Conservation (phyloP, 306 rosid genomes). For the Rosa lucieae region DNA sequence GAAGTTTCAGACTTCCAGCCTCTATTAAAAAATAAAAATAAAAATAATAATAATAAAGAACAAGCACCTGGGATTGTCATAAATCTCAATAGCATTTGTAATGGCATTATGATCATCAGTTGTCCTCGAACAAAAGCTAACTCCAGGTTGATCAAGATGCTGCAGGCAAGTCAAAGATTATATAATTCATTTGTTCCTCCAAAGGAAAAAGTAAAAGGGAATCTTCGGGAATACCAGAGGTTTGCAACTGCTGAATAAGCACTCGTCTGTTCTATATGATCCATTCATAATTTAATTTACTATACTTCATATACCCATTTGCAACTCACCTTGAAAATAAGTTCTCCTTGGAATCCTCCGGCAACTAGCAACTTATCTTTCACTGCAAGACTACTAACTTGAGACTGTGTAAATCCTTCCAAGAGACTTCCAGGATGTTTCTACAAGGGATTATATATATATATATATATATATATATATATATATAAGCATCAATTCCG, state of each 20-base stretch:
- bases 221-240: background rate
- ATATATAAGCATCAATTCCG: background rate
- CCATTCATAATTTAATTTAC: too few species aligned
- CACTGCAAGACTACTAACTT: conserved; percentile 77
- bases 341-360: conserved; percentile 91
- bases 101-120: conserved; percentile 79
- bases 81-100: conserved; percentile 80
- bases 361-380: conserved; percentile 76
- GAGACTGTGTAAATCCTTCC: conserved; percentile 81
- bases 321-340: conserved; percentile 74
- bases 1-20: background rate
- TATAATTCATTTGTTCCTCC: background rate
- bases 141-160: conserved; percentile 78
- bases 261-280: background rate
- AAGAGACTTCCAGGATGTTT: conserved; percentile 83
- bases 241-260: background rate
- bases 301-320: background rate
- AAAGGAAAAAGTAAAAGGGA: background rate
- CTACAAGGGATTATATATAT: conserved; percentile 28
- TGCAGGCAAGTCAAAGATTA: conserved; percentile 33
- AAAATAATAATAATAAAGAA: background rate
- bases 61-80: conserved; percentile 58
- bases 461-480: too few species aligned
- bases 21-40: background rate
- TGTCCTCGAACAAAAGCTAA: conserved; percentile 80